Evolutionary conservation across 1,284 basidiomycete species (phyloP).

Genomic region (Ustanciosporium gigantosporum): DNA sequence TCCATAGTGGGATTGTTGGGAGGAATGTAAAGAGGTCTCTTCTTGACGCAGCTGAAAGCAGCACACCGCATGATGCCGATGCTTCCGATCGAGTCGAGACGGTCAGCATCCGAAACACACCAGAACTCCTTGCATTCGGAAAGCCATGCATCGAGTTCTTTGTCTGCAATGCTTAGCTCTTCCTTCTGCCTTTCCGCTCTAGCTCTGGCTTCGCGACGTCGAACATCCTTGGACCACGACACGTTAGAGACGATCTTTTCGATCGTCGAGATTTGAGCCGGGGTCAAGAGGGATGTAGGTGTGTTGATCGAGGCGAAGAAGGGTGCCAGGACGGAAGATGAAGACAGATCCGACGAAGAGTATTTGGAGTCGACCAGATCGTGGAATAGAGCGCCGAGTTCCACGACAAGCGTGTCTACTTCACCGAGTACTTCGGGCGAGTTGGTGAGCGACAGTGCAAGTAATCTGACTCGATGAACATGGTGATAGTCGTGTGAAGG

Average conservation of each 20-base stretch:
- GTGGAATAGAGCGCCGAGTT: slow-evolving; percentile 78
- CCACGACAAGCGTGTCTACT: slow-evolving; percentile 73
- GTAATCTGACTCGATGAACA: slow-evolving; percentile 79
- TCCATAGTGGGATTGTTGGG: slow-evolving; percentile 29
- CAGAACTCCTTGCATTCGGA: slow-evolving; percentile 76
- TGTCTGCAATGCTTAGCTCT: slow-evolving; percentile 3
- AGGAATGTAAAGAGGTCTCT: slow-evolving; percentile 70
- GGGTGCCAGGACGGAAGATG: slow-evolving; percentile 4
- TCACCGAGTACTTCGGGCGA: slow-evolving; percentile 57
- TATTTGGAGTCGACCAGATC: slow-evolving; percentile 87
- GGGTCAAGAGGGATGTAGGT: neutral
- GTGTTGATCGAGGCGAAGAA: slow-evolving; percentile 5
- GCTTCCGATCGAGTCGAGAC: slow-evolving; percentile 87
- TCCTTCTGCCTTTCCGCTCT: neutral
- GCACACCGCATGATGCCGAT: slow-evolving; percentile 85
- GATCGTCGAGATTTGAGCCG: slow-evolving; percentile 39
- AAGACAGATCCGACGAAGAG: slow-evolving; percentile 8
- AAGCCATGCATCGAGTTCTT: slow-evolving; percentile 68
- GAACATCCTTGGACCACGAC: slow-evolving; percentile 81
- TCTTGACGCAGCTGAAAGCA: slow-evolving; percentile 74
- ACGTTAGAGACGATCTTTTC: slow-evolving; percentile 75
- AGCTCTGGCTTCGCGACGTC: slow-evolving; percentile 3
- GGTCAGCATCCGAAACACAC: slow-evolving; percentile 89
- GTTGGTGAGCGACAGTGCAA: slow-evolving; percentile 72
- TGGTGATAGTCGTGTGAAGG: slow-evolving; percentile 87